Evolutionary conservation across 2,329 filamentous ascomycete species (phyloP).

Genomic region (Phaeophleospora eucalypticola): DNA sequence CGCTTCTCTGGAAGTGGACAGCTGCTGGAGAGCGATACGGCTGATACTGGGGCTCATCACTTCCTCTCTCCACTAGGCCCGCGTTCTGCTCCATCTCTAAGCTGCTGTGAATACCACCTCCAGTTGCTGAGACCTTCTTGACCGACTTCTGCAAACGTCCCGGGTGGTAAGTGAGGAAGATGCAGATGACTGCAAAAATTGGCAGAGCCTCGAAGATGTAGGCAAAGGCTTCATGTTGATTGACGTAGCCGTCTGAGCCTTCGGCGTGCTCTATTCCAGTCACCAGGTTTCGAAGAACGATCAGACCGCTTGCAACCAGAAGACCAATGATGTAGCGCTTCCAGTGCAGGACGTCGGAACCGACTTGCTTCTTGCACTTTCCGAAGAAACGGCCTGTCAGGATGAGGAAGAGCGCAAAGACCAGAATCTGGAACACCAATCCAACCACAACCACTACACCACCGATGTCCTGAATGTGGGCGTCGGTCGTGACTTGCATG

Average conservation of each 20-base stretch:
- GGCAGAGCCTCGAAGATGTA: constrained; percentile 44
- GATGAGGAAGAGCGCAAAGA: constrained; percentile 55
- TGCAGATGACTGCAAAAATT: constrained; percentile 34
- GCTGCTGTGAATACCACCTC: too few relatives aligned
- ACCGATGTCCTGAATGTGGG: constrained; percentile 34
- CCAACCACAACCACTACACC: constrained; percentile 53
- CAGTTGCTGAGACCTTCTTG: too few relatives aligned
- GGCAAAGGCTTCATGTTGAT: constrained; percentile 41
- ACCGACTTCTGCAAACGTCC: constrained; percentile 8
- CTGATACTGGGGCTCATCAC: too few relatives aligned
- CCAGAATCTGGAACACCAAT: constrained; percentile 54
- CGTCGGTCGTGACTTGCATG: constrained; percentile 18
- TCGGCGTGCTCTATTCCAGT: constrained; percentile 47
- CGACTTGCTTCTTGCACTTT: constrained; percentile 23
- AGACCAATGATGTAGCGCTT: constrained; percentile 35
- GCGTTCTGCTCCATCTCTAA: too few relatives aligned
- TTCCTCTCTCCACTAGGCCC: too few relatives aligned
- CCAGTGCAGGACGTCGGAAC: constrained; percentile 31
- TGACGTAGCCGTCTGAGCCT: constrained; percentile 40
- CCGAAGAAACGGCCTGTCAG: constrained; percentile 49
- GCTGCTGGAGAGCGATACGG: too few relatives aligned
- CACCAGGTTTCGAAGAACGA: constrained; percentile 47
- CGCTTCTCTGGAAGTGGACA: too few relatives aligned
- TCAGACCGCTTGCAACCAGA: constrained; percentile 39
- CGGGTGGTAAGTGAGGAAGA: constrained; percentile 16